Conservation (phyloP, 108 stramenopile species). For the Parmales sp. region DNA sequence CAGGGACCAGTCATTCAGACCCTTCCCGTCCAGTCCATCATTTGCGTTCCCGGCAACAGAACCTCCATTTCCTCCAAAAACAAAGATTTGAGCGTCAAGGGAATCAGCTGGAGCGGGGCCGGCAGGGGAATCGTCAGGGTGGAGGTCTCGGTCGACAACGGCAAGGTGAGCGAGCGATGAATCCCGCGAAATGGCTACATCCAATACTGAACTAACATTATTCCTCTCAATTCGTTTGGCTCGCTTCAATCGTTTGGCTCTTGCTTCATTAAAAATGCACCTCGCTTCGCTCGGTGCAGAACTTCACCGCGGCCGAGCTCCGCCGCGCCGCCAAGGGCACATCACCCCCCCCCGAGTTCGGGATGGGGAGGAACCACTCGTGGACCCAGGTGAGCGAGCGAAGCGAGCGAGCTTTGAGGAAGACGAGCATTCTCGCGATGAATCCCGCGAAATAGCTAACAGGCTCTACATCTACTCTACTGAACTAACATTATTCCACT, state of each 20-base stretch:
- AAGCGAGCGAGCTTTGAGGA: too few species aligned
- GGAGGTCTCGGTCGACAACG: slow-evolving; percentile 70
- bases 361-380: slow-evolving; percentile 42
- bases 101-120: slow-evolving; percentile 64
- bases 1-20: slow-evolving; percentile 48
- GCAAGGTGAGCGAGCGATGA: too few species aligned
- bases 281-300: too few species aligned
- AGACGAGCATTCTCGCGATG: too few species aligned
- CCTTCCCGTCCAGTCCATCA: slow-evolving; percentile 49
- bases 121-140: slow-evolving; percentile 64
- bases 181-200: too few species aligned
- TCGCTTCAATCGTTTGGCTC: too few species aligned
- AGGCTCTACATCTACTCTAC: too few species aligned
- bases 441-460: too few species aligned
- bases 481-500: too few species aligned
- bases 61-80: slow-evolving; percentile 22
- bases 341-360: slow-evolving; percentile 17
- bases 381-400: slow-evolving; percentile 24
- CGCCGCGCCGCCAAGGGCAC: slow-evolving; percentile 20
- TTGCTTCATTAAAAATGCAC: too few species aligned
- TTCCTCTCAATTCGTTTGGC: too few species aligned
- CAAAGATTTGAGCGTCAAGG: slow-evolving; percentile 43
- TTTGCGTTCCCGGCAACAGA: slow-evolving; percentile 30
- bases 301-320: background rate
- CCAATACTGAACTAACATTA: too few species aligned